Evolutionary conservation across 2,329 filamentous ascomycete genomes (phyloP).

Genomic region (Pseudovirgaria hyperparasitica): DNA sequence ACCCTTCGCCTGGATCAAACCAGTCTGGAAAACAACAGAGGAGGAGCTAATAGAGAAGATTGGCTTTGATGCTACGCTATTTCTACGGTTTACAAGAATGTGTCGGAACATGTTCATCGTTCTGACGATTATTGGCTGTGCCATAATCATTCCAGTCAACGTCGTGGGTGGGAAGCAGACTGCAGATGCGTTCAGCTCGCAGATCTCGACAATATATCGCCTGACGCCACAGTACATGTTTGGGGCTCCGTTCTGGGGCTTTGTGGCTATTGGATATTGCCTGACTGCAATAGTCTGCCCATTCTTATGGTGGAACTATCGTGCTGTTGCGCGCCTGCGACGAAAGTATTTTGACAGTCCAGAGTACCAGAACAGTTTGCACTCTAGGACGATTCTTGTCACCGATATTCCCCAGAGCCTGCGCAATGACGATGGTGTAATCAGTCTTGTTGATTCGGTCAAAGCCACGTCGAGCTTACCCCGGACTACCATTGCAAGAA

Average conservation of each 20-base stretch:
- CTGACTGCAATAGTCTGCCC: conserved; percentile 65
- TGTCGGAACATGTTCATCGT: conserved; percentile 77
- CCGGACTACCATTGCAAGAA: conserved; percentile 71
- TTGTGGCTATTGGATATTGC: conserved; percentile 45
- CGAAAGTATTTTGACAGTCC: conserved; percentile 70
- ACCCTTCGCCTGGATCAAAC: conserved; percentile 76
- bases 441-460: conserved; percentile 67
- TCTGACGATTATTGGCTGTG: conserved; percentile 59
- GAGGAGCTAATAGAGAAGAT: conserved; percentile 65
- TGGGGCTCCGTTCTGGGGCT: conserved; percentile 42
- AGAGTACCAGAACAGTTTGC: conserved; percentile 79
- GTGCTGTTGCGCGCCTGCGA: conserved; percentile 55
- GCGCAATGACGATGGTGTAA: conserved; percentile 74
- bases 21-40: conserved; percentile 68
- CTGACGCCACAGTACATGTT: conserved; percentile 42
- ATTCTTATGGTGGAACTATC: conserved; percentile 88
- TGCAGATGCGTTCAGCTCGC: conserved; percentile 9
- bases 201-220: conserved; percentile 12
- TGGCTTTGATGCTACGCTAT: conserved; percentile 82
- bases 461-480: conserved; percentile 69
- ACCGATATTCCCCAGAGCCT: conserved; percentile 72
- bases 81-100: conserved; percentile 82
- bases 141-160: conserved; percentile 73
- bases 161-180: conserved; percentile 26
- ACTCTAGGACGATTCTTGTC: conserved; percentile 56